Evolutionary conservation across 768 basidiomycete species (phyloP), one percentile per base, ranked within the genome.

Genomic region (Suillus discolor): DNA sequence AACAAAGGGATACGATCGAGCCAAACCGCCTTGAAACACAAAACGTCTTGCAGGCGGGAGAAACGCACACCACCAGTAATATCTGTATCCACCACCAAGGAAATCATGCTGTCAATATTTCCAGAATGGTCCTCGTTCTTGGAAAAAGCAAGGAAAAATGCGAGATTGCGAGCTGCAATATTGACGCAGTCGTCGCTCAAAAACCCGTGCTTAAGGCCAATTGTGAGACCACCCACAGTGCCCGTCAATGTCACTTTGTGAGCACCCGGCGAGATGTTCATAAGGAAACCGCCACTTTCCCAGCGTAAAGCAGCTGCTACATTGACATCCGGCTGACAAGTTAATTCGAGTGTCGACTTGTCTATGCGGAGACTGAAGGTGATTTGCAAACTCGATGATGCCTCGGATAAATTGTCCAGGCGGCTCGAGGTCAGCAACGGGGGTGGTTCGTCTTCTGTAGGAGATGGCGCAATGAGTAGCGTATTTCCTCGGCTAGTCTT

Each of bases 21-120:
- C 94, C 95, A 97, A 15, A 97, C 93, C 6, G 95, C 94, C 75
- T 96, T 96, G 84, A 97, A 94, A 75, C 93, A 96, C 23, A 98
- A 82, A 62, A 96, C 88, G 73, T 97, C 96, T 76, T 96, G 95
- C 36, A 97, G 78, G 15, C 95, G 88, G 5, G 93, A 92, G 71
- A 98, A 90, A 25, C 89, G 87, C 47, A 96, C 84, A 7, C 83
- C 88, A 0, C 91, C 93, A 4, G 89, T 81, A 62, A 98, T 85
- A 73, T 94, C 91, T 0, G 95, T 96, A 73, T 94, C 93, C n/a
- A 96, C 73, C 8, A 92, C 84, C 47, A 93, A 76, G 0, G 94
- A 94, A 6, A 97, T 76, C 3, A 83, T 87, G 67, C 81, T 87
- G 60, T 82, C 77, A 3, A 78, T 68, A 12, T 74, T 70, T 34